Base-by-base conservation (phyloP, 352 stramenopile species). In the Phytophthora pseudosyringae region DNA sequence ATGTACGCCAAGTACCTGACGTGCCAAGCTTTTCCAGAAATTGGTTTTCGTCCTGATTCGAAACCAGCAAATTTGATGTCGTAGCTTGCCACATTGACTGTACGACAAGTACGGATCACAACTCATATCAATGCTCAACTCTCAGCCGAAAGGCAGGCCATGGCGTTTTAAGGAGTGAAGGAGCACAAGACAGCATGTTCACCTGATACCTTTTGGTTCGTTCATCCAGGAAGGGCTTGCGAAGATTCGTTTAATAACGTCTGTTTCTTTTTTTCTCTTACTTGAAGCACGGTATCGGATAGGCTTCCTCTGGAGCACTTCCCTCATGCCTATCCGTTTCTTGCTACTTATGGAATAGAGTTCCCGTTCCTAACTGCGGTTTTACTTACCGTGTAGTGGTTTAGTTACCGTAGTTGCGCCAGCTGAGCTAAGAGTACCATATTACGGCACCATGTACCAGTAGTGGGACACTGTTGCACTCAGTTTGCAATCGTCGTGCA, bases 11-110 rank as follows among this genome's bases (percentile, higher is more conserved):
- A 21, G 21, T 21, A 81, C 15, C 78, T 92, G 74, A 85, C 77
- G 50, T 69, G 82, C 40, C 83, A 90, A 53, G 49, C 88, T 12
- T 92, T 88, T 28, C 77, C 81, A 1, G 76, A 90, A 4, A 69
- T 88, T 7, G 21, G 1, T 89, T 90, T 52, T 81, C 77, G 6
- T 72, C 76, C 26, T 68, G 52, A 11, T 90, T 92, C 63, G 73
- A 86, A 3, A 59, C 71, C 21, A 54, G 86, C 12, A 84, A 72
- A 36, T 92, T 75, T 31, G 70, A 77, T 9, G 71, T 83, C 25
- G 79, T 88, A 29, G 79, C 74, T 33, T 75, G 77, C 8, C 75
- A 83, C 28, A 61, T 92, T 11, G 21, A 21, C 21, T 21, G 21
- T 92, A 82, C 52, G 60, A 87, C 50, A 75, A 67, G 10, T 92